phyloP scores from a whole-genome alignment of 176 grass and related monocot species.

The Aegilops longissima region DNA sequence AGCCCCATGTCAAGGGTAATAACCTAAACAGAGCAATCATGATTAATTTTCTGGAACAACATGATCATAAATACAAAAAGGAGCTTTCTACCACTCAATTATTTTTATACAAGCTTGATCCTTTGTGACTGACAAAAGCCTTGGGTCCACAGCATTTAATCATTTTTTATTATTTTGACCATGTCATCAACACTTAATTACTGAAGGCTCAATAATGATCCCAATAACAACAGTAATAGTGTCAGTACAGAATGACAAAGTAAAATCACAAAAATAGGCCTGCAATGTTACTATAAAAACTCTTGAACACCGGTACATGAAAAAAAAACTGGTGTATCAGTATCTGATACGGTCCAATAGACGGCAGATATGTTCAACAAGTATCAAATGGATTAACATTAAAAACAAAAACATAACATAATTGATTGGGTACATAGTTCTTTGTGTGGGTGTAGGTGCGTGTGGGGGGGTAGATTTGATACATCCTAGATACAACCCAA shows the following conservation, averaged over 20 bases:
- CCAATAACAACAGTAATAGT: background rate
- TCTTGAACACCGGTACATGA: background rate
- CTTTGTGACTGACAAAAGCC: background rate
- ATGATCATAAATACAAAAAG: background rate
- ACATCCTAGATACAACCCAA: background rate
- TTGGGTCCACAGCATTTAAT: background rate
- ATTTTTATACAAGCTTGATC: background rate
- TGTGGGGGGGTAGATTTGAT: too few relatives aligned
- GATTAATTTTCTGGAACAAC: conserved; percentile 14
- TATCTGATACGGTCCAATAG: background rate
- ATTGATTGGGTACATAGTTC: background rate
- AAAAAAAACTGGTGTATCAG: background rate
- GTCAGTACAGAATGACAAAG: background rate
- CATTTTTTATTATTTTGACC: too few relatives aligned
- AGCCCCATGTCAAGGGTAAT: conserved; percentile 99
- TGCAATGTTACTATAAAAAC: background rate
- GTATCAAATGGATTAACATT: background rate
- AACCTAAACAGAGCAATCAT: conserved; percentile 50
- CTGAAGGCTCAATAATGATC: background rate
- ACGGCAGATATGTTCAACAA: background rate
- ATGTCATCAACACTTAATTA: background rate
- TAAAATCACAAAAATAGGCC: background rate
- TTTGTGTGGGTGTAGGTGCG: too few relatives aligned
- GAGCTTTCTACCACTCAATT: background rate
- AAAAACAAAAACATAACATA: background rate